Base-by-base conservation (phyloP, 2,329 filamentous ascomycete species). In the Trichoderma oligosporum region DNA sequence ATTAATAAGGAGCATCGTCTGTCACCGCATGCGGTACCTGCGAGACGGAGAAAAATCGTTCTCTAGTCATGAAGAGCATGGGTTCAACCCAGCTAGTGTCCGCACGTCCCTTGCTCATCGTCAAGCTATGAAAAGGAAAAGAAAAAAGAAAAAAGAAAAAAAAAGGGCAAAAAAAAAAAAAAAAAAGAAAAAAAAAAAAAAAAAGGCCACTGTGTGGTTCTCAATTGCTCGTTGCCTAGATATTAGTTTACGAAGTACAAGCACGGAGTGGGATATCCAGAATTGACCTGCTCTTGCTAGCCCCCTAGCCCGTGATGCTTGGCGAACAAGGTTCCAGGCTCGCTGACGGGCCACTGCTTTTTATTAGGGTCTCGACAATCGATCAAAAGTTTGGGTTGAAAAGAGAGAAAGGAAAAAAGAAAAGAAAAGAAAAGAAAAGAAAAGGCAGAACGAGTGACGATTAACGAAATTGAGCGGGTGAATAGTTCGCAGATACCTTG, bases 351-450 rank as follows among this genome's bases (percentile, higher is more conserved):
- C 25, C 53, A 31, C 14, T 56, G 53, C 53, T n/a, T n/a, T n/a
- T n/a, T n/a, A n/a, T n/a, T n/a, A n/a, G n/a, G n/a, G n/a, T n/a
- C 52, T 55, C 52, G 39, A 25, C 52, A 41, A 55, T 55, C 52
- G 52, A 55, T 55, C 52, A 55, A 16, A 41, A 24, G 4, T 14
- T 48, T 42, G 36, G 47, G 24, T 24, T 54, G 51, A 38, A 29
- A 46, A 51, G 35, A 39, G 44, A 18, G 47, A 22, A 22, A 46
- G n/a, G 44, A 18, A 35, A 22, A 22, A 46, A 38, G 31, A 46
- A 51, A 31, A 39, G 44, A 18, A 35, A 22, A 22, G 38, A n/a
- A n/a, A n/a, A n/a, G n/a, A n/a, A n/a, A n/a, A n/a, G n/a, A n/a
- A 46, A 16, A 33, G 39, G 39, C 51, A 45, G 27, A 27, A 41